Percentiles rank a stretch among this genome's conserved stretches.
These are phyloP conservation scores for Salix exigua DNA, from an alignment of 345 rosid genomes.

Conservation along the genomic window DNA sequence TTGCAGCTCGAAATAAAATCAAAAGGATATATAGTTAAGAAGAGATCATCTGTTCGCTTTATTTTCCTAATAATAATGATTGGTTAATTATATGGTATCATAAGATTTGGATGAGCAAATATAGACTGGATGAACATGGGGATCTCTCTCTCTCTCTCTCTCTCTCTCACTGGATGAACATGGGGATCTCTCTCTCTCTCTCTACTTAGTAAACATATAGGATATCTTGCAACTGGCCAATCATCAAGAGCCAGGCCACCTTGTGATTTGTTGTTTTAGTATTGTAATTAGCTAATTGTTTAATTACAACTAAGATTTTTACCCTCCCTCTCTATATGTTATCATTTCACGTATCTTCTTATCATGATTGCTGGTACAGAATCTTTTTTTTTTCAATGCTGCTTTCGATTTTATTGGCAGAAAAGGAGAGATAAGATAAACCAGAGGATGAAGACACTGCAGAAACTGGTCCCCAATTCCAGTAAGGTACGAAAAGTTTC, in stretches of 20 bases:
- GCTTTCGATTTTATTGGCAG: constrained; percentile 35
- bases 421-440: constrained; percentile 97
- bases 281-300: neutral
- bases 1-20: neutral
- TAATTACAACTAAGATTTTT: neutral
- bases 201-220: too few relatives aligned
- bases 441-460: constrained; percentile 93
- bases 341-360: neutral
- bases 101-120: neutral
- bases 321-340: too few relatives aligned
- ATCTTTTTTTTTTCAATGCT: neutral
- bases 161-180: too few relatives aligned
- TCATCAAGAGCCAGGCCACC: neutral
- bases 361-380: neutral
- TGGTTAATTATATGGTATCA: neutral
- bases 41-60: neutral
- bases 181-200: too few relatives aligned
- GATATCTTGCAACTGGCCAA: neutral
- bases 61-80: neutral
- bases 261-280: neutral
- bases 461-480: constrained; percentile 93
- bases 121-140: neutral
- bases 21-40: neutral
- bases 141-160: neutral
- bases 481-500: constrained; percentile 59